Evolutionary conservation across 208 protist genomes (phyloP), one percentile per base, ranked within the genome.

Genomic region (Acanthamoeba sp.): DNA sequence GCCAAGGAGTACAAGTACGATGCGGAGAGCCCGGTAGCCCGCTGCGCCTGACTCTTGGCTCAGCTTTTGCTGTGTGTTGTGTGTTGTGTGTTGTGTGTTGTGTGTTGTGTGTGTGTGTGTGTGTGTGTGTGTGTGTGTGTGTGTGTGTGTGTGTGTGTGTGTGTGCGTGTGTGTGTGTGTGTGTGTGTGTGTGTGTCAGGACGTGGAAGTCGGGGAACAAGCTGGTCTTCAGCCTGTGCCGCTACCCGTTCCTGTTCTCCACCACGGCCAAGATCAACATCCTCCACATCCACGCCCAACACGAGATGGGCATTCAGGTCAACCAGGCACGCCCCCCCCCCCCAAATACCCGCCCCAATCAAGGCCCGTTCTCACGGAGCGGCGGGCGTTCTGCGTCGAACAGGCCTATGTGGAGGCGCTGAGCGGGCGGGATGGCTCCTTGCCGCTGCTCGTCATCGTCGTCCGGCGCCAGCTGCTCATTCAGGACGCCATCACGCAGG

Each of bases 211-310:
- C 52, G 22, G 55, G 82, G 18, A 90, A 90, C 52, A 66, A 90
- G 52, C 82, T 38, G 14, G 48, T 90, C 29, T 90, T 90, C 36
- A 66, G 52, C 18, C 36, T 90, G 45, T 90, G 82, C 24, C 45
- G 82, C 45, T 90, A 90, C 36, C 82, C 82, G 29, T 90, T 90
- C 82, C 55, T 90, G 14, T 90, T 90, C 34, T 50, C 45, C 22
- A 66, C 82, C 32, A 66, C 29, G 5, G 82, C 82, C 50, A 90
- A 90, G 22, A 90, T 66, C 34, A 42, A 90, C 34, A 90, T 90
- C 24, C 82, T 90, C 18, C 82, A 90, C 55, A 90, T 90, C 36
- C 52, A 90, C 55, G 82, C 82, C 34, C 7, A 66, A n/a, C 55
- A 69, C 32, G 32, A 90, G 16, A 90, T 90, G 82, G 24, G 55